Percentiles rank a stretch among this genome's conserved stretches.
phyloP scores from a whole-genome alignment of 2,329 filamentous ascomycete species.

The Neocucurbitaria cava region DNA sequence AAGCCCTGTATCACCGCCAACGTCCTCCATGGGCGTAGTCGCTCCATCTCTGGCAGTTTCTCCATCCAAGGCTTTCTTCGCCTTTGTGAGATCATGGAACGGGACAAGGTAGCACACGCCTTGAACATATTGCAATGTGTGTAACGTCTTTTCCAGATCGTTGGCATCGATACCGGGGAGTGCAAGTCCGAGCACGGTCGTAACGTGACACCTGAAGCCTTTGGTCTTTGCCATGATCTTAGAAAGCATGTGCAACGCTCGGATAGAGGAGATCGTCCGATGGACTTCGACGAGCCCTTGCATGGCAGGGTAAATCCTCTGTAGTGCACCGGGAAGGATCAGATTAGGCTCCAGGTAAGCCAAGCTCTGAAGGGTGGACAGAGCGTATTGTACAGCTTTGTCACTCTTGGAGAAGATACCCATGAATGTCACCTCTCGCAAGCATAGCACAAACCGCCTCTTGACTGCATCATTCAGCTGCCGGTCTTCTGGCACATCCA shows the following conservation, averaged over 20 bases:
- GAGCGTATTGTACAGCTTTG: slow-evolving; percentile 88
- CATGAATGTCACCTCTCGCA: slow-evolving; percentile 97
- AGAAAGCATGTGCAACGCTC: slow-evolving; percentile 89
- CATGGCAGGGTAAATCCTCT: slow-evolving; percentile 95
- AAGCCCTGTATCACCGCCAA: slow-evolving; percentile 57
- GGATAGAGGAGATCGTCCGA: slow-evolving; percentile 90
- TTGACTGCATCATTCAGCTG: slow-evolving; percentile 82
- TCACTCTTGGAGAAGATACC: slow-evolving; percentile 96
- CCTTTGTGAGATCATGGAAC: slow-evolving; percentile 79
- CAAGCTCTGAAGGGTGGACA: slow-evolving; percentile 86
- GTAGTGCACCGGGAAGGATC: slow-evolving; percentile 89
- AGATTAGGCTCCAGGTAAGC: slow-evolving; percentile 90
- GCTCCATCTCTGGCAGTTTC: slow-evolving; percentile 29
- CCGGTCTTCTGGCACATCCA: slow-evolving; percentile 81
- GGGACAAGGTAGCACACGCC: slow-evolving; percentile 96
- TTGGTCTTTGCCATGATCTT: slow-evolving; percentile 91
- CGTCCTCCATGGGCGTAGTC: slow-evolving; percentile 43
- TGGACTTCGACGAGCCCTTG: slow-evolving; percentile 98
- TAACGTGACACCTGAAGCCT: slow-evolving; percentile 96
- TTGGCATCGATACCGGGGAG: slow-evolving; percentile 97
- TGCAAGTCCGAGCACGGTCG: slow-evolving; percentile 88
- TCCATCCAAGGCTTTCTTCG: slow-evolving; percentile 37
- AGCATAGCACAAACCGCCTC: slow-evolving; percentile 83
- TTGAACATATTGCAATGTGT: slow-evolving; percentile 94
- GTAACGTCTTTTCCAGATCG: slow-evolving; percentile 93